A percentile compares a stretch with the other conserved stretches of the same genome.
Conservation (phyloP, 2,329 filamentous ascomycete genomes). For the Rachicladosporium sp. region DNA sequence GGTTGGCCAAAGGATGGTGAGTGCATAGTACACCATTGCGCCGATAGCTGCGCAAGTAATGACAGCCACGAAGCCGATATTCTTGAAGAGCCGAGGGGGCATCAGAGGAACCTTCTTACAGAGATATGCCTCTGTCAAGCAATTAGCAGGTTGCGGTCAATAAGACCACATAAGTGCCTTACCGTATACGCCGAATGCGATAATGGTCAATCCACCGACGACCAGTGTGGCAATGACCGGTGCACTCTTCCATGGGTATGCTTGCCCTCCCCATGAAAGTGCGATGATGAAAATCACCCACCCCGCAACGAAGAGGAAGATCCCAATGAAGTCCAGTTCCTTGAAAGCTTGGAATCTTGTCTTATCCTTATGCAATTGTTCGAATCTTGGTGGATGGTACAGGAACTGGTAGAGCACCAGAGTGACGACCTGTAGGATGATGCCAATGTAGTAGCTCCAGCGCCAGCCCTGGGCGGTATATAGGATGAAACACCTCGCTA, state of each 20-base stretch:
- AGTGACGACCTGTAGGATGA: slow-evolving; percentile 9
- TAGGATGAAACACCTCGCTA: too few species aligned
- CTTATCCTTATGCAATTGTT: slow-evolving; percentile 8
- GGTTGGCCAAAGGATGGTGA: too few species aligned
- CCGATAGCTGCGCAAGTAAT: slow-evolving; percentile 22
- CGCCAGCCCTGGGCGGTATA: too few species aligned
- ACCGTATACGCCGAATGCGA: slow-evolving; percentile 7
- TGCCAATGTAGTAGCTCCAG: too few species aligned
- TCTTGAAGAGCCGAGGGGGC: slow-evolving; percentile 18
- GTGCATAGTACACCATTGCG: slow-evolving; percentile 16
- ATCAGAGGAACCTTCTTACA: slow-evolving; percentile 21
- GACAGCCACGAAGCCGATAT: slow-evolving; percentile 21
- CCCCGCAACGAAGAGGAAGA: slow-evolving; percentile 9
- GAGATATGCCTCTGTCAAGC: slow-evolving; percentile 7
- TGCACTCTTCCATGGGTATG: slow-evolving; percentile 8
- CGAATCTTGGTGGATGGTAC: slow-evolving; percentile 10
- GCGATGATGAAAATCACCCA: slow-evolving; percentile 10
- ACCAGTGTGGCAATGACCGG: slow-evolving; percentile 10
- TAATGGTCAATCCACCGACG: slow-evolving; percentile 6
- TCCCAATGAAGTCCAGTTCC: slow-evolving; percentile 11
- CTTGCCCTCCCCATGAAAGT: slow-evolving; percentile 11
- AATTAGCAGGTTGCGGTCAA: too few species aligned
- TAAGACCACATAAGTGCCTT: too few species aligned
- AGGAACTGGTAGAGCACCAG: slow-evolving; percentile 10
- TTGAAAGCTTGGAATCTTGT: neutral